Evolutionary conservation across 1,284 basidiomycete species (phyloP).

Genomic region (Naganishia sp.): DNA sequence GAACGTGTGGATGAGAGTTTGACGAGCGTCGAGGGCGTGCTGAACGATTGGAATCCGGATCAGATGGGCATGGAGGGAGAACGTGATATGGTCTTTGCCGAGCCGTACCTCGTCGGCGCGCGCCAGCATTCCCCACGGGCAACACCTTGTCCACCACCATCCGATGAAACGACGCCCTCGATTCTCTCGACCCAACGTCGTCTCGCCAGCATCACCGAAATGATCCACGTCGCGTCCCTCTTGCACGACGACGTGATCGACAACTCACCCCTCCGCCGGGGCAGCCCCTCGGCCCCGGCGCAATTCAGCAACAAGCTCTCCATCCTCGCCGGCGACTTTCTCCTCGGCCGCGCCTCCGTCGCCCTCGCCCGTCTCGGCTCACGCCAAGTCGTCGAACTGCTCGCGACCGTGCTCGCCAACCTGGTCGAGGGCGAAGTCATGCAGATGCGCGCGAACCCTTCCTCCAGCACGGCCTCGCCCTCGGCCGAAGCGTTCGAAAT

Average conservation of each 20-base stretch:
- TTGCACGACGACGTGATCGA: conserved; percentile 97
- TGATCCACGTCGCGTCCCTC: conserved; percentile 96
- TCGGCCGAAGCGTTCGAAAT: conserved; percentile 69
- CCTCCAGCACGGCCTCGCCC: conserved; percentile 46
- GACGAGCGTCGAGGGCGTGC: conserved; percentile 49
- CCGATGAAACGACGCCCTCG: conserved; percentile 24
- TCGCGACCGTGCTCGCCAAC: conserved; percentile 90
- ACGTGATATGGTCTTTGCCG: conserved; percentile 43
- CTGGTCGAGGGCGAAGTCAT: conserved; percentile 95
- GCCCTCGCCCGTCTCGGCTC: conserved; percentile 84
- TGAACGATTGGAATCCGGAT: conserved; percentile 56
- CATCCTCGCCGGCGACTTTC: conserved; percentile 92
- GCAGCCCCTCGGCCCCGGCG: conserved; percentile 77
- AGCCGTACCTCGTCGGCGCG: conserved; percentile 39
- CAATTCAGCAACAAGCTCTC: conserved; percentile 94
- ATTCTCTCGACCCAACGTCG: conserved; percentile 83
- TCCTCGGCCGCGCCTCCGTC: conserved; percentile 87
- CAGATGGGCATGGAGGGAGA: conserved; percentile 45
- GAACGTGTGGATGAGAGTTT: conserved; percentile 48
- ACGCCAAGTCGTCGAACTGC: conserved; percentile 87
- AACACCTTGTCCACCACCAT: neutral
- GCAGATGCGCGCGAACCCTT: conserved; percentile 66
- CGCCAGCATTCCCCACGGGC: conserved; percentile 17
- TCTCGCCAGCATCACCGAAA: conserved; percentile 94
- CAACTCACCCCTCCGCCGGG: conserved; percentile 75